Conservation (phyloP, 176 grass and related monocot species). For the Pharus latifolius region DNA sequence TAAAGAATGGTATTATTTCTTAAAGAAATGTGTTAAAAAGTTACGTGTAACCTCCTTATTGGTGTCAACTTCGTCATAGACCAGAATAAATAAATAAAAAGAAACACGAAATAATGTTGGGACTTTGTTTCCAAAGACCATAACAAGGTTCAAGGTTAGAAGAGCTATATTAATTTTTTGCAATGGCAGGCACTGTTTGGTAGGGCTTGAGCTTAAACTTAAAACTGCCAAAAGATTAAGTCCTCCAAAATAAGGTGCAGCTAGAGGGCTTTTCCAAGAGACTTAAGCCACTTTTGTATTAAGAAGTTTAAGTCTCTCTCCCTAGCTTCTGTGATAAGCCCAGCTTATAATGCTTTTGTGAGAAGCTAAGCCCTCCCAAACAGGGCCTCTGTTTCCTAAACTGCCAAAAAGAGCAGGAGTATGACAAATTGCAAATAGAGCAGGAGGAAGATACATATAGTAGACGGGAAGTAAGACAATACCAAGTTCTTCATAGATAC, state of each 20-base stretch:
- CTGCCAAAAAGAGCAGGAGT: neutral
- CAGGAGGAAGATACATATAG: neutral
- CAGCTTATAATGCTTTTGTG: no score
- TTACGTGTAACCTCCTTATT: neutral
- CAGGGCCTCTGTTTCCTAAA: neutral
- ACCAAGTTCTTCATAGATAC: slow-evolving; percentile 69
- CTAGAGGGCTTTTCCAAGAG: no score
- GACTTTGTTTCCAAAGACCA: neutral
- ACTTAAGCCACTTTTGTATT: no score
- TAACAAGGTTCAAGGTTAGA: neutral
- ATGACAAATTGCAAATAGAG: neutral
- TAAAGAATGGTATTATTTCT: neutral
- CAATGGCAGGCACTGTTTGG: no score
- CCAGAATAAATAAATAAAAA: neutral
- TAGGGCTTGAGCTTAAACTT: no score
- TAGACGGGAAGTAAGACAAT: slow-evolving; percentile 13
- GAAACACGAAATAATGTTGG: neutral
- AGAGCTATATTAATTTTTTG: neutral
- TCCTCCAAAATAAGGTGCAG: no score
- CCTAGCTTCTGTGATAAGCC: no score
- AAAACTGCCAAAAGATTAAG: no score
- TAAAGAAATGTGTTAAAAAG: neutral
- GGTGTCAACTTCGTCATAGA: neutral
- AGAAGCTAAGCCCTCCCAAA: no score
- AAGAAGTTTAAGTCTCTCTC: no score